These are phyloP conservation scores for Leptographium procerum DNA, from an alignment of 2,329 filamentous ascomycete genomes.

Conservation along the genomic window DNA sequence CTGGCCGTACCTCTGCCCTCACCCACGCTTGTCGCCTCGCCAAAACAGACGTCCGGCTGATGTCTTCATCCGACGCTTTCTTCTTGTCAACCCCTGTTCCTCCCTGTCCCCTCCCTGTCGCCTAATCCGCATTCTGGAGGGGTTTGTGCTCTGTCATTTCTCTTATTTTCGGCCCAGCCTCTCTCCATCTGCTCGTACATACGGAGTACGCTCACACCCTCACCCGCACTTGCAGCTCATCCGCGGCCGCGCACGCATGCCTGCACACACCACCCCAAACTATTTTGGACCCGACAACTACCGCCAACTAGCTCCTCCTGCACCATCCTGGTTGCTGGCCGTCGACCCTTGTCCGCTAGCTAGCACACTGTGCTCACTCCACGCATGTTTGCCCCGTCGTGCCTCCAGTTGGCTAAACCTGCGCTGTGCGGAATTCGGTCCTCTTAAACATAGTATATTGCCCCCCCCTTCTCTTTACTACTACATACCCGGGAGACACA, in stretches of 20 bases:
- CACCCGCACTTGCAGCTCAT: background rate
- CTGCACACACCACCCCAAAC: background rate
- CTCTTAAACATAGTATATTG: background rate
- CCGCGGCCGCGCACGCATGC: background rate
- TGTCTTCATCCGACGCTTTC: background rate
- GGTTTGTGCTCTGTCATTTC: background rate
- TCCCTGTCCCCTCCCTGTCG: background rate
- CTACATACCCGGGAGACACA: background rate
- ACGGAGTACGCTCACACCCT: background rate
- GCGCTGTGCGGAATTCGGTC: background rate
- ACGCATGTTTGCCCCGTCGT: background rate
- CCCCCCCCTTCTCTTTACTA: background rate
- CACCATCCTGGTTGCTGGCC: background rate
- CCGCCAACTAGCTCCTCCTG: background rate
- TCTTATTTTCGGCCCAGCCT: background rate
- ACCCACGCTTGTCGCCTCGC: too few relatives aligned
- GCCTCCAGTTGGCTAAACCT: background rate
- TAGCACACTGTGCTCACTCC: background rate
- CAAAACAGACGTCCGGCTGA: background rate
- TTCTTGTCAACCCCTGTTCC: background rate
- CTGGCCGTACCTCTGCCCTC: background rate
- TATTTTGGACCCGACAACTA: slow-evolving; percentile 1
- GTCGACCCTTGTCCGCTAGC: background rate
- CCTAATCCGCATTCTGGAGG: background rate
- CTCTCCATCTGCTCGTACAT: background rate